Percentiles rank a stretch among this genome's conserved stretches.
These are phyloP conservation scores for Umbelopsis isabellina DNA, from an alignment of 192 early-diverging fungal species.

Conservation along the genomic window DNA sequence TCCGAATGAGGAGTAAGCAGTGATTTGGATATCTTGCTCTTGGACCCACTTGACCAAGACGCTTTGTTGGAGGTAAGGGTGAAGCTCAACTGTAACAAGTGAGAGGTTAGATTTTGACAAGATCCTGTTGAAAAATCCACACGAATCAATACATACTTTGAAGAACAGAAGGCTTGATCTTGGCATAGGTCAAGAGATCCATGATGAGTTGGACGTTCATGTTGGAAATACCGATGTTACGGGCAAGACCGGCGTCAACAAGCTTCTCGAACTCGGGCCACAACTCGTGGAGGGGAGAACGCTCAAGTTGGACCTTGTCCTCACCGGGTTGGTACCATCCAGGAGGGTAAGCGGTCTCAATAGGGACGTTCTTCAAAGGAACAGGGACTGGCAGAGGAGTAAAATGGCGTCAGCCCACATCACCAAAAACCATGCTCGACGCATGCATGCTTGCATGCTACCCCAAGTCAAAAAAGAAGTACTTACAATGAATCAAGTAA, in stretches of 20 bases:
- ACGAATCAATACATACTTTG: constrained; percentile 46
- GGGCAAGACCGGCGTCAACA: constrained; percentile 57
- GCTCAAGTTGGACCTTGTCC: constrained; percentile 39
- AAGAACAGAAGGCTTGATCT: constrained; percentile 68
- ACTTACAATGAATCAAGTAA: constrained; percentile 68
- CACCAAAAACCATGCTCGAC: too few relatives aligned
- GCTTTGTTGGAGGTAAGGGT: constrained; percentile 73
- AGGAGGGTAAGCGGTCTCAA: constrained; percentile 46
- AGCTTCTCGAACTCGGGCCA: constrained; percentile 79
- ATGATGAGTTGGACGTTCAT: constrained; percentile 48
- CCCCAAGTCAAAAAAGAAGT: background rate
- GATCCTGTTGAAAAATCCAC: too few relatives aligned
- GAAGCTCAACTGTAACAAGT: constrained; percentile 57
- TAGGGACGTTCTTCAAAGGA: constrained; percentile 56
- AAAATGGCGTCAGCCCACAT: too few relatives aligned
- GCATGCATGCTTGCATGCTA: too few relatives aligned
- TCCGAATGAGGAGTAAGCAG: constrained; percentile 78
- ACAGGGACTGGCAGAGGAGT: constrained; percentile 29
- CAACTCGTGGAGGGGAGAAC: constrained; percentile 58
- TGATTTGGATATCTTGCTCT: constrained; percentile 61
- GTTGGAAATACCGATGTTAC: constrained; percentile 76
- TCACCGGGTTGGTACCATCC: constrained; percentile 43
- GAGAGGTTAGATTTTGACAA: background rate
- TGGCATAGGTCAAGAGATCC: constrained; percentile 59
- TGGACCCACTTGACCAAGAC: constrained; percentile 62